Percentiles rank a stretch among this genome's conserved stretches.
phyloP scores from a whole-genome alignment of 1,139 yeast genomes.

The Blastobotrys apis region DNA sequence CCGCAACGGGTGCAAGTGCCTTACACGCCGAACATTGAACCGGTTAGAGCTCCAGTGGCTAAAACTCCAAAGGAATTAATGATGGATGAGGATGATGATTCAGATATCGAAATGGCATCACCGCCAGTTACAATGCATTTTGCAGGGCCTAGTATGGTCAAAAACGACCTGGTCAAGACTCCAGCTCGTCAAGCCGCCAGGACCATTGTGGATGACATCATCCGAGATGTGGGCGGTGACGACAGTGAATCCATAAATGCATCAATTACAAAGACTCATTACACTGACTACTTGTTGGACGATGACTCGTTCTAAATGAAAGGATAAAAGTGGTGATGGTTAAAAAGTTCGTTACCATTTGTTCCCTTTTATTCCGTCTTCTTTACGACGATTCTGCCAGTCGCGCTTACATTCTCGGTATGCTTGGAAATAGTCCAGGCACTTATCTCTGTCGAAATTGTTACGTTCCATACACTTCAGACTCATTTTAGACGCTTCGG shows the following conservation, averaged over 20 bases:
- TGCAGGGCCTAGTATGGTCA: slow-evolving; percentile 16
- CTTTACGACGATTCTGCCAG: slow-evolving; percentile 48
- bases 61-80: slow-evolving; percentile 3
- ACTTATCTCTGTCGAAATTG: slow-evolving; percentile 68
- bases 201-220: slow-evolving; percentile 25
- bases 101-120: slow-evolving; percentile 27
- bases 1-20: neutral
- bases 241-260: slow-evolving; percentile 13
- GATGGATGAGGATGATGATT: slow-evolving; percentile 10
- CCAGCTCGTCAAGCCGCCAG: slow-evolving; percentile 30
- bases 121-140: slow-evolving; percentile 31
- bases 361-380: slow-evolving; percentile 34
- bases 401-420: slow-evolving; percentile 88
- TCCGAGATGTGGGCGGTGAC: slow-evolving; percentile 21
- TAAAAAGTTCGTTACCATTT: slow-evolving; percentile 26
- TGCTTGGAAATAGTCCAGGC: slow-evolving; percentile 86
- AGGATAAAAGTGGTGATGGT: neutral
- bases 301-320: slow-evolving; percentile 11
- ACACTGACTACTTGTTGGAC: slow-evolving; percentile 8
- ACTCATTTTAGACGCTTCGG: slow-evolving; percentile 82
- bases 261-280: slow-evolving; percentile 16
- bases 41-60: neutral
- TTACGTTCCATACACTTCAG: slow-evolving; percentile 72
- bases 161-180: slow-evolving; percentile 22
- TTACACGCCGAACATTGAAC: neutral